Evolutionary conservation across 371 early-diverging fungal species (phyloP).

Genomic region (Mucor racemosus): DNA sequence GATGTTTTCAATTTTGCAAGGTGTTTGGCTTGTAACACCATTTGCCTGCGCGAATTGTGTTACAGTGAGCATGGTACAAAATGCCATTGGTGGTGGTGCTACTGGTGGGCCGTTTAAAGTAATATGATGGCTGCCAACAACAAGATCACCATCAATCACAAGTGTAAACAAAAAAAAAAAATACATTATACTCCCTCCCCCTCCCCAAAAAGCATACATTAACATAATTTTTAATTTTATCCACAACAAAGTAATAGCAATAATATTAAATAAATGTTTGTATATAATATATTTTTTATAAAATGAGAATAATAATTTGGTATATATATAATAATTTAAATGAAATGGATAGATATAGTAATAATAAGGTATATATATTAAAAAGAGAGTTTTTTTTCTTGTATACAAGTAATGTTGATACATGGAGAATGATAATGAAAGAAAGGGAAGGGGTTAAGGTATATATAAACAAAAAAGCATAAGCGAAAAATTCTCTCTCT

Average conservation of each 20-base stretch:
- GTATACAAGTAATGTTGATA: conserved; percentile 2
- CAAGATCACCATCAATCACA: neutral
- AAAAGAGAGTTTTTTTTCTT: no score
- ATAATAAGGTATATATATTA: neutral
- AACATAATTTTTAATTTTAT: conserved; percentile 1
- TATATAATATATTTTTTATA: neutral
- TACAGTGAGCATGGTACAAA: neutral
- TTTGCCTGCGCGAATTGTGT: neutral
- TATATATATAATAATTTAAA: neutral
- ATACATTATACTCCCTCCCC: neutral
- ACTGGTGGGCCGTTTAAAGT: no score
- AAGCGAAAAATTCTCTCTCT: neutral
- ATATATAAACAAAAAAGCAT: conserved; percentile 9
- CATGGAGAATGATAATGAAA: conserved; percentile 7
- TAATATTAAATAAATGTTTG: neutral
- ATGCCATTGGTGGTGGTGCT: neutral
- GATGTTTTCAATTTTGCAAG: no score
- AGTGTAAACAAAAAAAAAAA: neutral
- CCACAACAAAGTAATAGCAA: neutral
- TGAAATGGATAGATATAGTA: no score
- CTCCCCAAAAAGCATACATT: neutral
- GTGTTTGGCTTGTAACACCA: no score
- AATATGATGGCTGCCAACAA: neutral
- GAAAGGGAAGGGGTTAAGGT: neutral
- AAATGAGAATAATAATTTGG: neutral